Percentiles rank a stretch among this genome's conserved stretches.
These are phyloP conservation scores for Auriscalpium orientale DNA, from an alignment of 768 basidiomycete species.

Conservation along the genomic window DNA sequence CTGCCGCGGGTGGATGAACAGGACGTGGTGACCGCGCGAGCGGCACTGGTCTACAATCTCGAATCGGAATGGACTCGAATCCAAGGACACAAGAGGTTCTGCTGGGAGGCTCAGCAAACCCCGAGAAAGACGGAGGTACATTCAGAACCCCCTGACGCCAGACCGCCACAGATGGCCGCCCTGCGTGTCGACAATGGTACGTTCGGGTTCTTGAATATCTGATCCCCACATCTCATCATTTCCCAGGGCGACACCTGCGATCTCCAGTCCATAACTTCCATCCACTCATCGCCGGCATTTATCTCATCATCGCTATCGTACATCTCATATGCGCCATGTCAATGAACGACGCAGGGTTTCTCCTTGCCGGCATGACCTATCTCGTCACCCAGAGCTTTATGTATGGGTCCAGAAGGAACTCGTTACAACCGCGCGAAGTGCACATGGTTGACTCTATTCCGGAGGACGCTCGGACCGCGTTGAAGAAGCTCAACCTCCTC, in stretches of 20 bases:
- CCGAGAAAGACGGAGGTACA: neutral
- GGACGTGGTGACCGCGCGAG: neutral
- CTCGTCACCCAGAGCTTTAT: neutral
- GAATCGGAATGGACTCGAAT: neutral
- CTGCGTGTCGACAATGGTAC: neutral
- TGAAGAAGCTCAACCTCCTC: neutral
- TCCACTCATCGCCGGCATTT: neutral
- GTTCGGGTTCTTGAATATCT: neutral
- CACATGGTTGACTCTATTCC: neutral
- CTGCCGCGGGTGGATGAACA: neutral
- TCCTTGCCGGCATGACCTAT: neutral
- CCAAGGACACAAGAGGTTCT: neutral
- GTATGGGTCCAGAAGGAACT: neutral
- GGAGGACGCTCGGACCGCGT: neutral
- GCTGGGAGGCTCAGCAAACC: neutral
- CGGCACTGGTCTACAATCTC: neutral
- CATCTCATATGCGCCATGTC: neutral
- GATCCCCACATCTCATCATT: neutral
- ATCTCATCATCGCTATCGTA: neutral
- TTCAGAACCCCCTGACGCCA: neutral
- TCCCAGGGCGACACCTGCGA: neutral
- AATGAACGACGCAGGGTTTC: neutral
- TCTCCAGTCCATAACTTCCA: neutral
- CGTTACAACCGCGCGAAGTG: neutral
- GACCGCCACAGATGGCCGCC: neutral